These are phyloP conservation scores for Gentiana macrophylla DNA, from an alignment of 257 asterid genomes.

Conservation along the genomic window DNA sequence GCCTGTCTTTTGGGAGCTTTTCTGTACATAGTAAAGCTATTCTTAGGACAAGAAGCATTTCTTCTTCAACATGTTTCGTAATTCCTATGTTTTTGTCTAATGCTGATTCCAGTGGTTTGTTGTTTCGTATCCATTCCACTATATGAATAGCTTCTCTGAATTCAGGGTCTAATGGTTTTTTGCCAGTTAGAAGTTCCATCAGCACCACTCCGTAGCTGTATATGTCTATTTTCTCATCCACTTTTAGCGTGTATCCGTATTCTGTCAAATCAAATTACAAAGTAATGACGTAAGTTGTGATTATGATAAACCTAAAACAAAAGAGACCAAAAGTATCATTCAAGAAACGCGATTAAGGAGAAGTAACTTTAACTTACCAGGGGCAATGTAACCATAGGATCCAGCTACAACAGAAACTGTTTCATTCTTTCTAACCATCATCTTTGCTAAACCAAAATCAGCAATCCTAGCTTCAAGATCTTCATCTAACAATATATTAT, in stretches of 20 bases:
- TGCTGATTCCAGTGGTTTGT: conserved; percentile 24
- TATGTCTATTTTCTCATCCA: conserved; percentile 48
- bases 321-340: too few species aligned
- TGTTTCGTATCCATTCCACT: conserved; percentile 35
- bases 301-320: too few species aligned
- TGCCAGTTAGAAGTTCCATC: conserved; percentile 49
- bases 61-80: conserved; percentile 39
- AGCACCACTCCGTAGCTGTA: conserved; percentile 57
- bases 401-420: conserved; percentile 49
- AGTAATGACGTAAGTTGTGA: too few species aligned
- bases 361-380: conserved; percentile 28
- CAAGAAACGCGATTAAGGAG: too few species aligned
- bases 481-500: conserved; percentile 38
- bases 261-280: conserved; percentile 19
- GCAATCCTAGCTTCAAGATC: conserved; percentile 45
- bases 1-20: conserved; percentile 40
- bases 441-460: conserved; percentile 50
- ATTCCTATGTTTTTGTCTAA: conserved; percentile 27
- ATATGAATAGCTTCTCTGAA: conserved; percentile 28
- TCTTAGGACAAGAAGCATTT: conserved; percentile 41
- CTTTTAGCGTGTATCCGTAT: conserved; percentile 46
- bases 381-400: conserved; percentile 61
- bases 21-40: conserved; percentile 45
- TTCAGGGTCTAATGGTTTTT: conserved; percentile 27
- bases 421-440: conserved; percentile 27